Base-by-base conservation (phyloP, 2,329 filamentous ascomycete species). In the Cercospora sp. region DNA sequence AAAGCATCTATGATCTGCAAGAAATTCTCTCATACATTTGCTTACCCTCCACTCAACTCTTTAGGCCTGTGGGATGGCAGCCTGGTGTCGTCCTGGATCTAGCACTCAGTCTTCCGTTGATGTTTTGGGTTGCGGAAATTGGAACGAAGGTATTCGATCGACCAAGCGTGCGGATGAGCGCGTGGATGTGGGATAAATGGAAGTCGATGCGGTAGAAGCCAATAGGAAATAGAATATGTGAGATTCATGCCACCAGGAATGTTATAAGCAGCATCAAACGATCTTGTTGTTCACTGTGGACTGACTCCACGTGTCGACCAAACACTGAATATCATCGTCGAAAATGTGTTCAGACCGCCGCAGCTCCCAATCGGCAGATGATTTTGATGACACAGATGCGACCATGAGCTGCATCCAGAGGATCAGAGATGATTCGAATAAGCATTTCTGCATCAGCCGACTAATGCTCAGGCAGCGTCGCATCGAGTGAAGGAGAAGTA, bases 141-240 rank as follows among this genome's bases (percentile, higher is more conserved):
- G 72, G 71, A 4, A 73, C 72, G 3, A 68, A 65, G 42, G 13
- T 68, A 2, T 72, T 72, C 55, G 72, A 73, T 65, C 64, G 55
- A 26, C 72, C 72, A n/a, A 65, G 66, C 39, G 66, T 68, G 20
- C 66, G 31, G 45, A 60, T 70, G 36, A 66, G 66, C 20, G 55
- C 42, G 10, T 70, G 68, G 66, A 20, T 70, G 55, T 70, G 63
- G 48, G n/a, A 55, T 18, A 64, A 64, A 60, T 60, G 65, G 16
- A 66, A 66, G 64, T 18, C 31, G 42, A 36, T 68, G 63, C 31
- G 64, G 33, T 70, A 68, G 63, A 42, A 8, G 36, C 16, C 36
- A n/a, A 42, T 9, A 6, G 6, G 13, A 9, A 42, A 9, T 42
- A 42, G 16, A 39, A 39, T n/a, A n/a, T 13, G 5, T 3, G 7